Percentiles rank a stretch among this genome's conserved stretches.
Evolutionary conservation across 2,329 filamentous ascomycete species (phyloP).

Genomic region (Colletotrichum sp.): DNA sequence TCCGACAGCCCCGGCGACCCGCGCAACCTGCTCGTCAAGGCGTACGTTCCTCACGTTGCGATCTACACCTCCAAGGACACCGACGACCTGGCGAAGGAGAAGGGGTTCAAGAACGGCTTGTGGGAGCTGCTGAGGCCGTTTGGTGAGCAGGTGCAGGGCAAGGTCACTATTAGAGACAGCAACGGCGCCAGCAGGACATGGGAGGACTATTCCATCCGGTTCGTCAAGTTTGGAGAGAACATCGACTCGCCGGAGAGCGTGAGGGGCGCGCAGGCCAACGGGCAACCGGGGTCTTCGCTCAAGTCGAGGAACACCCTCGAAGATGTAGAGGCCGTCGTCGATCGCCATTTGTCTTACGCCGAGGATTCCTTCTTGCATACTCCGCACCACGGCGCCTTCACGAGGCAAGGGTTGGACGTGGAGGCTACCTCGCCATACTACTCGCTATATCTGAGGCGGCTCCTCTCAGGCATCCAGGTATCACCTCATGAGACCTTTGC

Average conservation of each 20-base stretch:
- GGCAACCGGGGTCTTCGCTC: slow-evolving; percentile 22
- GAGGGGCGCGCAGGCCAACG: slow-evolving; percentile 35
- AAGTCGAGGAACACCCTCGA: slow-evolving; percentile 43
- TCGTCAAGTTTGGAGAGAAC: slow-evolving; percentile 72
- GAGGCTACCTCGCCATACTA: slow-evolving; percentile 79
- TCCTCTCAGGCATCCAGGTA: slow-evolving; percentile 81
- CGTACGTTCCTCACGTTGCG: slow-evolving; percentile 88
- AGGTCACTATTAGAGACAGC: slow-evolving; percentile 90
- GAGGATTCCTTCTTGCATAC: slow-evolving; percentile 61
- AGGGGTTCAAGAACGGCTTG: slow-evolving; percentile 83
- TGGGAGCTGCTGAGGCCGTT: slow-evolving; percentile 89
- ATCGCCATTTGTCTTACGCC: slow-evolving; percentile 78
- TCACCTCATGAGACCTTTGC: slow-evolving; percentile 91
- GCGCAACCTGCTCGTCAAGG: slow-evolving; percentile 74
- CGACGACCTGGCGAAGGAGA: slow-evolving; percentile 78
- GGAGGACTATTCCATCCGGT: slow-evolving; percentile 91
- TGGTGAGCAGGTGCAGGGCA: slow-evolving; percentile 86
- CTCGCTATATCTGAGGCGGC: slow-evolving; percentile 79
- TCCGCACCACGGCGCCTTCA: slow-evolving; percentile 41
- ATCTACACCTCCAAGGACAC: slow-evolving; percentile 89
- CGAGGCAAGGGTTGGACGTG: slow-evolving; percentile 46
- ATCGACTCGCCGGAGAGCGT: slow-evolving; percentile 55
- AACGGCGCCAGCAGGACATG: slow-evolving; percentile 81
- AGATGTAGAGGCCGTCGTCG: slow-evolving; percentile 81
- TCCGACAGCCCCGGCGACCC: slow-evolving; percentile 58